Percentiles rank a stretch among this genome's conserved stretches.
phyloP scores from a whole-genome alignment of 139 green algal genomes.

The Mesotaenium endlicherianum region DNA sequence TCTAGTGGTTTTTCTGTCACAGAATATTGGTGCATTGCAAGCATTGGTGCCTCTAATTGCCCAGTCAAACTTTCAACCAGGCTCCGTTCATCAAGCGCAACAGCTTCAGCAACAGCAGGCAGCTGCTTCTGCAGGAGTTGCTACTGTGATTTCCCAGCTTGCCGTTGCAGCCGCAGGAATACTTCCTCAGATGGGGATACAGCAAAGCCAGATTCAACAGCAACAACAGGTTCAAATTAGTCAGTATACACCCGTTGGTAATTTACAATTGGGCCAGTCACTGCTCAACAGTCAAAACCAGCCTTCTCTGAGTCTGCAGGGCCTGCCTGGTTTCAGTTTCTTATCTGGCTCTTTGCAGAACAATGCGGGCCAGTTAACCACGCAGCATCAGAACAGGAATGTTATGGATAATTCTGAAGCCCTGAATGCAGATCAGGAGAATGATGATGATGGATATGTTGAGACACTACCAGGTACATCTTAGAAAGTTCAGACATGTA shows the following conservation, averaged over 20 bases:
- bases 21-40: conserved; percentile 44
- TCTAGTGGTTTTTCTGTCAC: neutral
- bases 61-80: too few species aligned
- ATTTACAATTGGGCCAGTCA: neutral
- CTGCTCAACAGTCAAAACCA: neutral
- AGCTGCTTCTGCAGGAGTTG: conserved; percentile 25
- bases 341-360: neutral
- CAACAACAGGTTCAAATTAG: neutral
- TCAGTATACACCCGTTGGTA: neutral
- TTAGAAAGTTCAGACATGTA: too few species aligned
- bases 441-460: conserved; percentile 13
- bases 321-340: neutral
- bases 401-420: too few species aligned
- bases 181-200: conserved; percentile 32
- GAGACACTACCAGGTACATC: conserved; percentile 35
- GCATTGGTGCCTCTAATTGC: conserved; percentile 33
- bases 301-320: neutral
- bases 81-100: conserved; percentile 27
- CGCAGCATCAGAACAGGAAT: too few species aligned
- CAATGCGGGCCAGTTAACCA: too few species aligned
- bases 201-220: neutral
- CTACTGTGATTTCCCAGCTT: conserved; percentile 34
- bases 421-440: neutral
- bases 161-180: conserved; percentile 26
- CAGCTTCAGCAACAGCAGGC: conserved; percentile 42